Base-by-base conservation (phyloP, 2,329 filamentous ascomycete genomes). In the Leptographium wingfieldii region DNA sequence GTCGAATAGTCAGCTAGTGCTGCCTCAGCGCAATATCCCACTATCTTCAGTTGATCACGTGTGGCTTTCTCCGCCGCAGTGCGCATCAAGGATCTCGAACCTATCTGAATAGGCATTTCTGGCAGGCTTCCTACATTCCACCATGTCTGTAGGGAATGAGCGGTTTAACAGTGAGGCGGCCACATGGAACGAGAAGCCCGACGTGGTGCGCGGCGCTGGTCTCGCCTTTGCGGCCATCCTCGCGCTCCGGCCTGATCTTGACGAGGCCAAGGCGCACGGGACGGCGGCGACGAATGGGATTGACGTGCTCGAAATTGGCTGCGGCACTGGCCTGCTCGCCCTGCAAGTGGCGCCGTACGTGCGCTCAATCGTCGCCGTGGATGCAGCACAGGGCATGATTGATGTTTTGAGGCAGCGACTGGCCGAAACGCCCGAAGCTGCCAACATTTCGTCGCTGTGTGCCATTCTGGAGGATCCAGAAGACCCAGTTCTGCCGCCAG, bases 151-250 rank as follows among this genome's bases (percentile, higher is more conserved):
- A 22, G 64, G 58, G 56, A 77, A 76, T 61, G 68, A 73, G 6
- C 77, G 80, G 58, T 84, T 83, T 73, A 81, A 78, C 64, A 69
- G 72, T 49, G 78, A 81, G 67, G 80, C 80, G 1, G 73, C 75
- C 4, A 72, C 71, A 25, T 83, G 80, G 80, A 80, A 83, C 66
- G 70, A 68, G 48, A 81, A 83, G 63, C 75, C 76, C 0, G 73
- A 74, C 53, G 76, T 81, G 16, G 73, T 77, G 43, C 70, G 71
- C 55, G 73, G 75, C 27, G 76, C 74, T 11, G 66, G 71, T 3
- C 70, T 71, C 22, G 79, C 78, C 0, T 72, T 75, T 51, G 66
- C 75, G 38, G 75, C 77, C 16, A 75, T 82, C 46, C 68, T 76
- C 31, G 60, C 67, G 6, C 66, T 68, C 51, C 67, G 76, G 4